These are phyloP conservation scores for Cadophora sp. DNA, from an alignment of 2,329 filamentous ascomycete genomes.

Conservation along the genomic window DNA sequence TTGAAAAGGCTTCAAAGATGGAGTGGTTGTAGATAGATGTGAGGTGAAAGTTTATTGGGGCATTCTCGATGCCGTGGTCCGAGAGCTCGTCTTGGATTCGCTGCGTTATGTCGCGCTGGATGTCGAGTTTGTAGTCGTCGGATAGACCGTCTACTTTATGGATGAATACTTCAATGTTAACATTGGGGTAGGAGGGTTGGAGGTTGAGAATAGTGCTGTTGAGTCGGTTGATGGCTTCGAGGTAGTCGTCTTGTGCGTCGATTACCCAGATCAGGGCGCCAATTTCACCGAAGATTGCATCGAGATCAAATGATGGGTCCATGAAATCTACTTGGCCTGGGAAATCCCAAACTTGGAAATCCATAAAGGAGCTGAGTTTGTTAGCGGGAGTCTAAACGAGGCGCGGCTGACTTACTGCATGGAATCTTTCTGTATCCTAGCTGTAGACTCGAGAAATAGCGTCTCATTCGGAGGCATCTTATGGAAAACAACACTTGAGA, in stretches of 20 bases:
- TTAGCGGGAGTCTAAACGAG: constrained; percentile 25
- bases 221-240: constrained; percentile 86
- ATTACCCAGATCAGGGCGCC: constrained; percentile 98
- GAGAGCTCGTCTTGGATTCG: constrained; percentile 95
- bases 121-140: constrained; percentile 95
- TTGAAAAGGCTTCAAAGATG: constrained; percentile 97
- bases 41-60: constrained; percentile 91
- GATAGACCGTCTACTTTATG: constrained; percentile 98
- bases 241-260: constrained; percentile 96
- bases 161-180: constrained; percentile 98
- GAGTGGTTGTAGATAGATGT: constrained; percentile 99
- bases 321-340: constrained; percentile 94
- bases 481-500: constrained; percentile 98
- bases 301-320: constrained; percentile 87
- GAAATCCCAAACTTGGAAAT: constrained; percentile 98
- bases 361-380: constrained; percentile 88
- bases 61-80: constrained; percentile 91
- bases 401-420: constrained; percentile 74
- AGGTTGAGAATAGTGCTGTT: constrained; percentile 90
- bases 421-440: constrained; percentile 90
- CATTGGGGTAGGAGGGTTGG: constrained; percentile 86
- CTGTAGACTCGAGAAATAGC: constrained; percentile 93
- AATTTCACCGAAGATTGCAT: constrained; percentile 92
- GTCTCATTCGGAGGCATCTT: constrained; percentile 97
- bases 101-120: constrained; percentile 95